Conservation (phyloP, 192 early-diverging fungal species). For the Backusella macrospora region DNA sequence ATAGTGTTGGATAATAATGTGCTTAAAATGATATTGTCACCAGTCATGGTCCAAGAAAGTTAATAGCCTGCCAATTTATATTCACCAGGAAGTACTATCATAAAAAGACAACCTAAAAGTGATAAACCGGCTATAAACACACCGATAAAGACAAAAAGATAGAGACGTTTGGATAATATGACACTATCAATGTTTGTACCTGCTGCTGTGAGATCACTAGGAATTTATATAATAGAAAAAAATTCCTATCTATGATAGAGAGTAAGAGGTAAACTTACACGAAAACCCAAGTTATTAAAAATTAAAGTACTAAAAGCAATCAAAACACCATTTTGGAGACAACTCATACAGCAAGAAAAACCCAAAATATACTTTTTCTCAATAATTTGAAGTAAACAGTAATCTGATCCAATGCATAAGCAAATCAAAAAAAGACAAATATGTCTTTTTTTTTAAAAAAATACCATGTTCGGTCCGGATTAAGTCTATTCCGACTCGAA, state of each 20-base stretch:
- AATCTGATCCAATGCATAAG: too few relatives aligned
- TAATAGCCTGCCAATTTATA: slow-evolving; percentile 17
- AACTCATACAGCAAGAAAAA: background rate
- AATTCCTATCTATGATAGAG: background rate
- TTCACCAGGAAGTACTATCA: slow-evolving; percentile 2
- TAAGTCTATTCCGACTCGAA: background rate
- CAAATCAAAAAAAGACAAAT: too few relatives aligned
- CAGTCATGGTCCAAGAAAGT: slow-evolving; percentile 17
- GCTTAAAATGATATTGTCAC: background rate
- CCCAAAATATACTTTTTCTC: slow-evolving; percentile 21
- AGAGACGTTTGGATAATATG: background rate
- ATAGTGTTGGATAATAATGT: slow-evolving; percentile 19
- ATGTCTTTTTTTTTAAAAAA: too few relatives aligned
- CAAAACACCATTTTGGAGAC: slow-evolving; percentile 30
- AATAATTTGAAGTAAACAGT: slow-evolving; percentile 22
- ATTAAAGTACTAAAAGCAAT: slow-evolving; percentile 27
- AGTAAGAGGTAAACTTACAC: background rate
- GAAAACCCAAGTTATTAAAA: slow-evolving; percentile 11
- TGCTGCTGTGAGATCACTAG: background rate
- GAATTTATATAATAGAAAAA: slow-evolving; percentile 16
- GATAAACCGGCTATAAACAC: background rate
- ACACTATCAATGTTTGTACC: background rate
- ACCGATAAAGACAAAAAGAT: background rate
- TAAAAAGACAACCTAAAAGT: slow-evolving; percentile 7
- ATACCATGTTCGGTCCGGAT: background rate